phyloP scores from a whole-genome alignment of 108 stramenopile species.

The Epithemia pelagica region DNA sequence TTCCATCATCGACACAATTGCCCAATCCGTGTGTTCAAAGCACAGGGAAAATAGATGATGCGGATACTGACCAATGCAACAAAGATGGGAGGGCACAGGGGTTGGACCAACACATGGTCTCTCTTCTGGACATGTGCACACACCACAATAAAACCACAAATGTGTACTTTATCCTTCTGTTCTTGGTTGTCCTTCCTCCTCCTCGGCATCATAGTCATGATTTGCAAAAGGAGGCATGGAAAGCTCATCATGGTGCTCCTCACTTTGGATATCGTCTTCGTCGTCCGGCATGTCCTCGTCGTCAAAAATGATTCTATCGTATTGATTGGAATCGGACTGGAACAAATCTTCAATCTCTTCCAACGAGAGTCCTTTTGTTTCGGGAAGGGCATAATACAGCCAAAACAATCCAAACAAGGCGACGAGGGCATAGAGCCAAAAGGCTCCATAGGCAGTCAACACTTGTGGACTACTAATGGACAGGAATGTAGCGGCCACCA shows the following conservation, averaged over 20 bases:
- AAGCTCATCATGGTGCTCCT: background rate
- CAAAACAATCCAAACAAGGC: conserved; percentile 51
- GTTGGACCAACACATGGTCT: too few relatives aligned
- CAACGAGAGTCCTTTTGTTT: conserved; percentile 75
- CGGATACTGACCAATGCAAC: too few relatives aligned
- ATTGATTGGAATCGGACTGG: conserved; percentile 16
- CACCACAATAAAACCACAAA: too few relatives aligned
- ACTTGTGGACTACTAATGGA: conserved; percentile 47
- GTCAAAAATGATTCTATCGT: conserved; percentile 5
- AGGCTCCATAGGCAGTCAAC: conserved; percentile 63
- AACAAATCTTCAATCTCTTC: conserved; percentile 78
- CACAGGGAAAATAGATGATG: too few relatives aligned
- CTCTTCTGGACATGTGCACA: too few relatives aligned
- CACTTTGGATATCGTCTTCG: background rate
- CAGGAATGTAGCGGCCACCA: conserved; percentile 72
- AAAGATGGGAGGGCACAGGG: too few relatives aligned
- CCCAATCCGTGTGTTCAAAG: too few relatives aligned
- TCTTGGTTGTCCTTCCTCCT: background rate
- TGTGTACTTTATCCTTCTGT: too few relatives aligned
- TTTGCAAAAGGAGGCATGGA: background rate
- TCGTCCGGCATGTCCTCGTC: conserved; percentile 1
- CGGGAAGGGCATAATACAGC: conserved; percentile 58
- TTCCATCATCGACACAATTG: too few relatives aligned
- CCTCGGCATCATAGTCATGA: background rate
- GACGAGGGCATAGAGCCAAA: conserved; percentile 65